A percentile compares a stretch with the other conserved stretches of the same genome.
Evolutionary conservation across 495 filamentous ascomycete genomes (phyloP).

Genomic region (Penicillium odoratum): DNA sequence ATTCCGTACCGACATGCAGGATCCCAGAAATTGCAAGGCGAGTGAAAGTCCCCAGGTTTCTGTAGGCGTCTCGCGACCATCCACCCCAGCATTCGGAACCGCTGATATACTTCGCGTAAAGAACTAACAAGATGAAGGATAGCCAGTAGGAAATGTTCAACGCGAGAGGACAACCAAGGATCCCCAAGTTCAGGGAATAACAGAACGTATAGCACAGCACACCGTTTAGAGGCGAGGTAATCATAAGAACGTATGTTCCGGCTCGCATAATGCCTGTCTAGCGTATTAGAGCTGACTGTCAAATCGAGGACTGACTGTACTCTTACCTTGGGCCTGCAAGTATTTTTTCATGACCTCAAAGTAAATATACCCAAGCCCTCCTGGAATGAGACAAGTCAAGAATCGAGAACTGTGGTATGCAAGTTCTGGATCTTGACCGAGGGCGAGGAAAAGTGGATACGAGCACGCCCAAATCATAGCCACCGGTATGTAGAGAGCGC

Average conservation of each 20-base stretch:
- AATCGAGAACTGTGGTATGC: constrained; percentile 75
- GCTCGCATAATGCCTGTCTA: constrained; percentile 77
- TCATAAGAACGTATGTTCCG: constrained; percentile 81
- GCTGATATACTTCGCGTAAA: constrained; percentile 69
- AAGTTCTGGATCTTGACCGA: constrained; percentile 80
- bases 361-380: constrained; percentile 86
- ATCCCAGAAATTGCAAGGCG: constrained; percentile 76
- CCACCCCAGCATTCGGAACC: constrained; percentile 86
- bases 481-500: constrained; percentile 74
- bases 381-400: constrained; percentile 75
- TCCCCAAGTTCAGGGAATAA: constrained; percentile 65
- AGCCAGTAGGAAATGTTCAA: constrained; percentile 87
- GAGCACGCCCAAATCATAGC: constrained; percentile 75
- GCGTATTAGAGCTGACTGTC: neutral
- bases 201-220: constrained; percentile 79
- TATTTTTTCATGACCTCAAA: constrained; percentile 94
- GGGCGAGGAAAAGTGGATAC: constrained; percentile 69
- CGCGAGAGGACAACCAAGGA: constrained; percentile 80
- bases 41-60: constrained; percentile 70
- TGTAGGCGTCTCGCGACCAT: constrained; percentile 62
- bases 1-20: constrained; percentile 90
- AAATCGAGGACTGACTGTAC: too few relatives aligned
- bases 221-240: constrained; percentile 80
- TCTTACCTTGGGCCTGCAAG: constrained; percentile 79
- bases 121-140: constrained; percentile 74